A percentile compares a stretch with the other conserved stretches of the same genome.
phyloP scores from a whole-genome alignment of 495 filamentous ascomycete genomes.

The Penicillium steckii region DNA sequence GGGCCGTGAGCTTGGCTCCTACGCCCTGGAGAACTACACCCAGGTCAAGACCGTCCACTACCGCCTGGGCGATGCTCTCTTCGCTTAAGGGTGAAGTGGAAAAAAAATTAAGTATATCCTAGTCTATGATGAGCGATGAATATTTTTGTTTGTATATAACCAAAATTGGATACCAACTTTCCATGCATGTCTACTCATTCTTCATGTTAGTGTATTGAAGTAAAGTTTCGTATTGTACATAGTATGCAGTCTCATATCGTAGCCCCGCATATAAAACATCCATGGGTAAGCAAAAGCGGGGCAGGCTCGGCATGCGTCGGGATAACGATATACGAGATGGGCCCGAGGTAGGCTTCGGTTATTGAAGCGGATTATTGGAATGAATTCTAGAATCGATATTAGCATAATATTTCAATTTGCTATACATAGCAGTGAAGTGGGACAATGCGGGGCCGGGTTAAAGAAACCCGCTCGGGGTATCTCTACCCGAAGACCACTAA shows the following conservation, averaged over 20 bases:
- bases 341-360: background rate
- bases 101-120: background rate
- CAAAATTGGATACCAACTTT: constrained; percentile 9
- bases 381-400: background rate
- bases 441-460: constrained; percentile 10
- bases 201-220: too few relatives aligned
- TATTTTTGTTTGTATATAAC: constrained; percentile 9
- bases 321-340: constrained; percentile 1
- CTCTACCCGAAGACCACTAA: constrained; percentile 13
- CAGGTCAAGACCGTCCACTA: constrained; percentile 72
- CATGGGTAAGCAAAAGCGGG: background rate
- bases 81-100: constrained; percentile 38
- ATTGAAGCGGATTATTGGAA: background rate
- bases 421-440: background rate
- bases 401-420: too few relatives aligned
- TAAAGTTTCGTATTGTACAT: too few relatives aligned
- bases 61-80: constrained; percentile 62
- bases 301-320: background rate
- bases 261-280: too few relatives aligned
- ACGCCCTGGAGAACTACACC: constrained; percentile 88
- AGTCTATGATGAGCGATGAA: constrained; percentile 6
- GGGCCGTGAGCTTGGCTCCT: constrained; percentile 92
- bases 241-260: too few relatives aligned
- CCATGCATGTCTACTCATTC: too few relatives aligned
- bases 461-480: constrained; percentile 12